These are phyloP conservation scores for Akanthomyces uredinophilus DNA, from an alignment of 2,329 filamentous ascomycete species.

Conservation along the genomic window DNA sequence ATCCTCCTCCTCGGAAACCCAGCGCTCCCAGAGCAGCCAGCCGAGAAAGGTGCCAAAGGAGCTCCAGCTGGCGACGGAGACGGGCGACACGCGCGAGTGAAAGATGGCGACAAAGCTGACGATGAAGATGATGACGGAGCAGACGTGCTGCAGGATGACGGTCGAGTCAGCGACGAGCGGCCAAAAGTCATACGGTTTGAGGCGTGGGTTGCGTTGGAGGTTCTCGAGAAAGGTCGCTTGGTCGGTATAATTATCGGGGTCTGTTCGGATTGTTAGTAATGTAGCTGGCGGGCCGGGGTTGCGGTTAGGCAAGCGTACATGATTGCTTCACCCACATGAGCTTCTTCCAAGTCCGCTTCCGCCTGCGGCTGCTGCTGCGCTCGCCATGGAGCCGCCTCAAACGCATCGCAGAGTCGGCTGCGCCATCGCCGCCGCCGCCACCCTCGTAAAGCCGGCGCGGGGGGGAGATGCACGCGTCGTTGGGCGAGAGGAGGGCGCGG, in stretches of 20 bases:
- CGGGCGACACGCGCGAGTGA: constrained; percentile 78
- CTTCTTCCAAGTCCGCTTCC: constrained; percentile 85
- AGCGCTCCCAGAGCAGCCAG: constrained; percentile 88
- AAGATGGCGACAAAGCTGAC: constrained; percentile 91
- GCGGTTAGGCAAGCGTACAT: constrained; percentile 49
- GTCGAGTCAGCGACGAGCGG: constrained; percentile 90
- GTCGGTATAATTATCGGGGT: constrained; percentile 98
- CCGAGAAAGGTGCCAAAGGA: constrained; percentile 78
- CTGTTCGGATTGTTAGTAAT: constrained; percentile 37
- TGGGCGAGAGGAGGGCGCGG: constrained; percentile 69
- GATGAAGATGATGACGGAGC: constrained; percentile 88
- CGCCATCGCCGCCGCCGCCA: constrained; percentile 33
- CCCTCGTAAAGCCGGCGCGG: constrained; percentile 43
- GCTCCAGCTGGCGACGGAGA: constrained; percentile 82
- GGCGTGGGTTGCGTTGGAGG: constrained; percentile 85
- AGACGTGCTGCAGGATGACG: constrained; percentile 95
- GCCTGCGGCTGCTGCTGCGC: constrained; percentile 60
- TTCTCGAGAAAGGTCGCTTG: constrained; percentile 95
- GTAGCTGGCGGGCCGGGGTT: not conserved
- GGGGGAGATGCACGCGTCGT: constrained; percentile 74
- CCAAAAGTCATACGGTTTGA: constrained; percentile 98
- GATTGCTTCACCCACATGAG: constrained; percentile 96
- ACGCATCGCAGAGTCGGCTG: constrained; percentile 29
- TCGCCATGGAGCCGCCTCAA: constrained; percentile 44
- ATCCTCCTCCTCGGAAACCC: constrained; percentile 69